Conservation (phyloP, 2,329 filamentous ascomycete species). For the Chalaropsis ovoidea region DNA sequence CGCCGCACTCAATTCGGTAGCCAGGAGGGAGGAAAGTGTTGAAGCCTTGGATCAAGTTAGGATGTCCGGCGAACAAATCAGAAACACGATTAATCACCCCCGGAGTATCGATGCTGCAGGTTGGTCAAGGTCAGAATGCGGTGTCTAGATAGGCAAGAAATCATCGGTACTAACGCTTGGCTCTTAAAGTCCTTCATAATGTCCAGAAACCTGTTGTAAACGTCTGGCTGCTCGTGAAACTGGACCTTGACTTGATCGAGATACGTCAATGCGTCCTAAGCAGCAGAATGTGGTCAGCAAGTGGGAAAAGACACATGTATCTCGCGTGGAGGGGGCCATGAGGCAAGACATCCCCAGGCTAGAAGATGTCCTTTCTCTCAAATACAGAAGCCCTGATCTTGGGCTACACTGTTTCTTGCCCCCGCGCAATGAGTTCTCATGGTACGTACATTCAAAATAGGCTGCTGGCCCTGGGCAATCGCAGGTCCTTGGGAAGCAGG, state of each 20-base stretch:
- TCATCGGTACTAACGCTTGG: conserved; percentile 58
- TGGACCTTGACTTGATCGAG: conserved; percentile 97
- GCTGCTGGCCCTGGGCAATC: conserved; percentile 37
- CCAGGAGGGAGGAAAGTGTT: conserved; percentile 95
- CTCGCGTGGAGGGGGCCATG: too few relatives aligned
- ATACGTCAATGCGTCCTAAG: conserved; percentile 74
- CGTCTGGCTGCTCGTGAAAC: conserved; percentile 91
- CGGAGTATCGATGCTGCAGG: conserved; percentile 67
- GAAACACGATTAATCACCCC: conserved; percentile 96
- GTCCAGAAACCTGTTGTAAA: conserved; percentile 92
- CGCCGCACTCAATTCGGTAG: conserved; percentile 92
- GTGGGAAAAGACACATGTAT: too few relatives aligned
- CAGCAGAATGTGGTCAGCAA: conserved; percentile 7
- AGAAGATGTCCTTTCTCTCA: too few relatives aligned
- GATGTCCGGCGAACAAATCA: conserved; percentile 88
- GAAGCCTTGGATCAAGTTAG: conserved; percentile 91
- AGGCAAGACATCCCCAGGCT: too few relatives aligned
- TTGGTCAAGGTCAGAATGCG: background rate
- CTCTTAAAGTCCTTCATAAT: conserved; percentile 99
- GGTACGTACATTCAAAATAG: conserved; percentile 43
- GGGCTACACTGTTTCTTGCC: too few relatives aligned
- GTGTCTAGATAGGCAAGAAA: background rate
- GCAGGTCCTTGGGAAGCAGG: conserved; percentile 32
- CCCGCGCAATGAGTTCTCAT: background rate
- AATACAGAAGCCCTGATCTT: too few relatives aligned